A percentile compares a stretch with the other conserved stretches of the same genome.
These are phyloP conservation scores for Neurospora africana DNA, from an alignment of 495 filamentous ascomycete species.

Conservation along the genomic window DNA sequence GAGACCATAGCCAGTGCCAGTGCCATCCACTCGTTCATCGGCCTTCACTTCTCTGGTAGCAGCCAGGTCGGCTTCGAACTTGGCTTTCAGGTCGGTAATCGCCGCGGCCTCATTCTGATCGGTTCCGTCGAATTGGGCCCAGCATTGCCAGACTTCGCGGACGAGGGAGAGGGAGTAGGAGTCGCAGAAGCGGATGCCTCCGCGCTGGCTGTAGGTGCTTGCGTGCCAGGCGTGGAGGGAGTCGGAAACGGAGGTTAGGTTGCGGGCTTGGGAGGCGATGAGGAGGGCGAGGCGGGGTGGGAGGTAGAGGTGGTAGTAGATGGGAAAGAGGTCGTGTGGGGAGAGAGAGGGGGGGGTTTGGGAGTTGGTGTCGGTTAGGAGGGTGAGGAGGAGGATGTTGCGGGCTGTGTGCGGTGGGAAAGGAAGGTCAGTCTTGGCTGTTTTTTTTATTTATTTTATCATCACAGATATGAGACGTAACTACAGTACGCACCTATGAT, in stretches of 20 bases:
- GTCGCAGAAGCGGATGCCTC: conserved; percentile 19
- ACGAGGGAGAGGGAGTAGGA: conserved; percentile 9
- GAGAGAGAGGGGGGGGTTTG: background rate
- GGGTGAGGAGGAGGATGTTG: conserved; percentile 19
- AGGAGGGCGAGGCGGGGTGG: conserved; percentile 1
- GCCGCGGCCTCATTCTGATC: too few species aligned
- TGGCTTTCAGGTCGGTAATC: background rate
- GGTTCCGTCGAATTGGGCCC: background rate
- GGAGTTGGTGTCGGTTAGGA: conserved; percentile 13
- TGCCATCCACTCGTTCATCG: background rate
- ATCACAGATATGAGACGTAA: background rate
- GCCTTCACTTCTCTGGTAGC: background rate
- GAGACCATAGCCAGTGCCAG: background rate
- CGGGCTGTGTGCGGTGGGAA: conserved; percentile 10
- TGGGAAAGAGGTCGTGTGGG: conserved; percentile 9
- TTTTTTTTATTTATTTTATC: background rate
- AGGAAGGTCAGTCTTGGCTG: background rate
- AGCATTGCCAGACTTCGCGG: conserved; percentile 15
- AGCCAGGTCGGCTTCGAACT: background rate
- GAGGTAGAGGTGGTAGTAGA: conserved; percentile 20
- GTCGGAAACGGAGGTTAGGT: conserved; percentile 7
- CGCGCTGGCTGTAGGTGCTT: conserved; percentile 14
- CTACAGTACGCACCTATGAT: conserved; percentile 18
- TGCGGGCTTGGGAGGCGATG: conserved; percentile 15
- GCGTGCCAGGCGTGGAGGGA: conserved; percentile 13